Percentiles rank a stretch among this genome's conserved stretches.
phyloP scores from a whole-genome alignment of 169 alveolate genomes.

The Cryptosporidium ryanae region DNA sequence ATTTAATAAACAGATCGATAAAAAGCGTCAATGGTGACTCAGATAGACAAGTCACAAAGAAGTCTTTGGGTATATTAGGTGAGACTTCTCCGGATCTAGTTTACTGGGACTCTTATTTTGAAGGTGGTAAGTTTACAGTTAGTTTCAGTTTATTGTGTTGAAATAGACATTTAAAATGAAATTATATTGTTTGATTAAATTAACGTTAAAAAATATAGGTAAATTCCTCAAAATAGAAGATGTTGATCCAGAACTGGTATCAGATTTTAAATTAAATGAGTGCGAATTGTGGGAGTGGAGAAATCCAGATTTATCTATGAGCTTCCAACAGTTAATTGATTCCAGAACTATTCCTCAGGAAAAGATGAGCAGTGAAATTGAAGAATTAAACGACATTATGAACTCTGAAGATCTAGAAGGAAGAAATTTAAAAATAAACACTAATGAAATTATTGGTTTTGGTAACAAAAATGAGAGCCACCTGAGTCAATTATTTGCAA shows the following conservation, averaged over 20 bases:
- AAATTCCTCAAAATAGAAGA: conserved; percentile 36
- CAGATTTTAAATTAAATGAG: conserved; percentile 52
- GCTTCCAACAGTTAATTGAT: conserved; percentile 54
- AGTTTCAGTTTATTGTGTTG: neutral
- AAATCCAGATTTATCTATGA: conserved; percentile 37
- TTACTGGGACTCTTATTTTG: conserved; percentile 37
- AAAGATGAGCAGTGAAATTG: neutral
- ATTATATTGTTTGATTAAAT: neutral
- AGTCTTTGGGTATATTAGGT: conserved; percentile 1
- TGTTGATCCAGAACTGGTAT: conserved; percentile 14
- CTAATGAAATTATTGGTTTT: no score
- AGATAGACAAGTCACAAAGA: conserved; percentile 23
- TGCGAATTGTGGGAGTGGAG: conserved; percentile 75
- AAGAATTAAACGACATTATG: neutral
- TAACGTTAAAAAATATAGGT: neutral
- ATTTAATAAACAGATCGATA: neutral
- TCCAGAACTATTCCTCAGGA: conserved; percentile 55
- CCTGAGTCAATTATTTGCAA: no score
- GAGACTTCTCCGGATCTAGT: conserved; percentile 12
- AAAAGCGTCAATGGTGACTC: neutral
- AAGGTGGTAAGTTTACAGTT: conserved; percentile 49
- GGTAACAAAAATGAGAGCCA: no score
- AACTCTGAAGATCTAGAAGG: neutral
- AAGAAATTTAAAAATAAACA: neutral
- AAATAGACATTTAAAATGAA: neutral